These are phyloP conservation scores for Graphiopsis chlorocephala DNA, from an alignment of 2,329 filamentous ascomycete genomes.

Conservation along the genomic window DNA sequence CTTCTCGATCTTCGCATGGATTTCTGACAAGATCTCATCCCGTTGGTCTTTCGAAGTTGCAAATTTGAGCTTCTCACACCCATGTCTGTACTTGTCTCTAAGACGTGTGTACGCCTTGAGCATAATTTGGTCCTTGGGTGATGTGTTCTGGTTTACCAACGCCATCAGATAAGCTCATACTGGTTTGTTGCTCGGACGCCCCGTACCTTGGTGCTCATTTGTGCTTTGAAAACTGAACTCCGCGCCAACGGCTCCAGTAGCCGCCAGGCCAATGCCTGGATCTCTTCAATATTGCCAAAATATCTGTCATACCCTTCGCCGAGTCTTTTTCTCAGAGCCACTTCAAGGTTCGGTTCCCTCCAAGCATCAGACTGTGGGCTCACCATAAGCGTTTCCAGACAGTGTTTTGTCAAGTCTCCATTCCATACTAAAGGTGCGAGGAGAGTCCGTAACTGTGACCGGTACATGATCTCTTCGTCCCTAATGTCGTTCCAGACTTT, in stretches of 20 bases:
- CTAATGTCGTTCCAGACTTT: conserved; percentile 15
- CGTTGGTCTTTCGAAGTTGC: neutral
- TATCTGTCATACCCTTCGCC: neutral
- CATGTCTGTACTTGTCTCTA: neutral
- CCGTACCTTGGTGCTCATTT: neutral
- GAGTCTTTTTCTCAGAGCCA: neutral
- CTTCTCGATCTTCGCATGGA: neutral
- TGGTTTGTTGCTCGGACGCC: neutral
- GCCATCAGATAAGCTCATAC: neutral
- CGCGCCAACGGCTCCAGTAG: conserved; percentile 6
- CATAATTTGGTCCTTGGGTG: neutral
- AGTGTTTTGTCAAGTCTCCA: neutral
- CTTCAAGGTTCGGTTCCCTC: neutral
- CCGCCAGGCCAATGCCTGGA: conserved; percentile 5
- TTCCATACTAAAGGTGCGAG: neutral
- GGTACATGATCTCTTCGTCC: conserved; percentile 17
- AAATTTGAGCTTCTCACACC: neutral
- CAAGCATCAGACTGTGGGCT: neutral
- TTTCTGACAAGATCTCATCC: neutral
- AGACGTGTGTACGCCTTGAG: neutral
- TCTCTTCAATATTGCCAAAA: conserved; percentile 9
- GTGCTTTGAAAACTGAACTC: neutral
- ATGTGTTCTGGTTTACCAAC: neutral
- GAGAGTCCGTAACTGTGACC: conserved; percentile 2
- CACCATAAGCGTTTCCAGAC: neutral